Conservation (phyloP, 805 yeast species). For the Sporopachydermia quercuum region DNA sequence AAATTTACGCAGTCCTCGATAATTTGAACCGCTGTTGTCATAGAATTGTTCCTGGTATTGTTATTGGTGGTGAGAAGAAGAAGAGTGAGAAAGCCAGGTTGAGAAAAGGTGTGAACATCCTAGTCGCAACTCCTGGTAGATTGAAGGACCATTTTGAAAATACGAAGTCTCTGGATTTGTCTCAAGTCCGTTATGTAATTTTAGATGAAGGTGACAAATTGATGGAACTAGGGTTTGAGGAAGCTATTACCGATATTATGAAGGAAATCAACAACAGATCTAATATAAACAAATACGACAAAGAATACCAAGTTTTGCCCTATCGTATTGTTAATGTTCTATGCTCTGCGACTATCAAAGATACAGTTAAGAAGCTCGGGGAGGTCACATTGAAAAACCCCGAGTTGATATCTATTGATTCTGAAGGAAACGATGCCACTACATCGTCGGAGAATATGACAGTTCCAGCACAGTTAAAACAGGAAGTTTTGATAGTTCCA, state of each 20-base stretch:
- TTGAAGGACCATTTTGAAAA: conserved; percentile 88
- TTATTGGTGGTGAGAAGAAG: conserved; percentile 97
- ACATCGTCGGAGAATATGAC: conserved; percentile 17
- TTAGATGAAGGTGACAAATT: conserved; percentile 94
- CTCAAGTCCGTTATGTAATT: conserved; percentile 73
- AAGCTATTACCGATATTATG: conserved; percentile 69
- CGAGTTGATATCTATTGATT: conserved; percentile 35
- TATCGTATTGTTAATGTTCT: conserved; percentile 56
- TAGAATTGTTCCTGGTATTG: conserved; percentile 86
- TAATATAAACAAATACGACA: conserved; percentile 20
- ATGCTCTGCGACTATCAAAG: conserved; percentile 90
- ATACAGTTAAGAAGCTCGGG: conserved; percentile 67
- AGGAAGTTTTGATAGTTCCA: conserved; percentile 73
- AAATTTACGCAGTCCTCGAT: conserved; percentile 72
- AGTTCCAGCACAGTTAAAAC: conserved; percentile 87
- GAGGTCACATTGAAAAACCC: conserved; percentile 63
- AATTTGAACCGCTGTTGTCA: conserved; percentile 55
- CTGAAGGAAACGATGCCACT: conserved; percentile 12
- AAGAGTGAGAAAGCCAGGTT: conserved; percentile 92
- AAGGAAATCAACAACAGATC: conserved; percentile 35
- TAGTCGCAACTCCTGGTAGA: conserved; percentile 98
- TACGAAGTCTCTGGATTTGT: conserved; percentile 58
- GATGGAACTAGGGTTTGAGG: conserved; percentile 94
- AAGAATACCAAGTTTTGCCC: conserved; percentile 46
- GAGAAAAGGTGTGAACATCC: conserved; percentile 86